Percentiles rank a stretch among this genome's conserved stretches.
Conservation (phyloP, 208 protist species). For the Trypanosoma cruzi region DNA sequence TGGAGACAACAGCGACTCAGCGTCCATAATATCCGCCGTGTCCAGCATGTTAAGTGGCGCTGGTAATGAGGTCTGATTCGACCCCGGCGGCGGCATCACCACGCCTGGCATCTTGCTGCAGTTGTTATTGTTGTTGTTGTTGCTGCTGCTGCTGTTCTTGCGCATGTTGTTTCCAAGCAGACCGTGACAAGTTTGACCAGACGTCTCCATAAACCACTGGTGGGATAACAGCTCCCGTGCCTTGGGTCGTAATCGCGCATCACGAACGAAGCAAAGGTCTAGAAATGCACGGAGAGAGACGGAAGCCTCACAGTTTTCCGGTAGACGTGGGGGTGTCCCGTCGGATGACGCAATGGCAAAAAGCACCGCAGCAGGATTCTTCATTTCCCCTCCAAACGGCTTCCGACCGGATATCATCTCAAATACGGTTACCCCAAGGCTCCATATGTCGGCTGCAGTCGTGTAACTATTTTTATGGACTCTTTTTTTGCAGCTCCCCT, state of each 20-base stretch:
- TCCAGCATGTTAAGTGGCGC: conserved; percentile 12
- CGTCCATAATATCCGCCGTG: conserved; percentile 14
- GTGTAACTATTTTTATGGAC: conserved; percentile 52
- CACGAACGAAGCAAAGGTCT: conserved; percentile 77
- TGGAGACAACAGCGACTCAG: not conserved
- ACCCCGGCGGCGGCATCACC: not conserved
- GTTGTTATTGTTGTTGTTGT: not conserved
- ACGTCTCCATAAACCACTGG: conserved; percentile 47
- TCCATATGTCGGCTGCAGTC: conserved; percentile 86
- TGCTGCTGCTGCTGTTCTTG: not conserved
- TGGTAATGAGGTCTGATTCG: not conserved
- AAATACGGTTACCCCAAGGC: conserved; percentile 80
- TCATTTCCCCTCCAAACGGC: conserved; percentile 66
- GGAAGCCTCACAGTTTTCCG: conserved; percentile 42
- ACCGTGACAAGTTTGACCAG: not conserved
- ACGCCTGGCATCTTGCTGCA: too few species aligned
- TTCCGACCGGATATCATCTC: conserved; percentile 81
- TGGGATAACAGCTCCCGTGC: conserved; percentile 67
- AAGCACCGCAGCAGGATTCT: conserved; percentile 68
- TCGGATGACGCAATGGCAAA: conserved; percentile 65
- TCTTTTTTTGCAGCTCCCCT: conserved; percentile 16
- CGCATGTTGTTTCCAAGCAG: not conserved
- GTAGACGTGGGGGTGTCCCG: conserved; percentile 52
- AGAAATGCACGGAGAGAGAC: conserved; percentile 58
- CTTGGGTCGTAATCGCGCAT: conserved; percentile 59